These are phyloP conservation scores for Colletotrichum sp. DNA, from an alignment of 2,329 filamentous ascomycete genomes.

Conservation along the genomic window DNA sequence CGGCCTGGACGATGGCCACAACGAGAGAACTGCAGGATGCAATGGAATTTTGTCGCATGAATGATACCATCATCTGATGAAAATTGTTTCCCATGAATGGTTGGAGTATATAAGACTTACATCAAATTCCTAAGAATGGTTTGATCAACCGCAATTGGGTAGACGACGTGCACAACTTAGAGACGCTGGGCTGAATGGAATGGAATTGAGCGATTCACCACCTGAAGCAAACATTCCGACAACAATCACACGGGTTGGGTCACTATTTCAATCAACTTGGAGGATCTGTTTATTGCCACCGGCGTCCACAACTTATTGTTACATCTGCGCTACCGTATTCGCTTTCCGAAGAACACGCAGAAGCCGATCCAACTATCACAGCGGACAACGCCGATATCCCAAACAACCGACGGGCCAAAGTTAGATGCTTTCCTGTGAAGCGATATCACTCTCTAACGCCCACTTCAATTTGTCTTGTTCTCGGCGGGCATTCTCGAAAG, in stretches of 20 bases:
- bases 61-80: neutral
- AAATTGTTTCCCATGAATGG: neutral
- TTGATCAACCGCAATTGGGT: neutral
- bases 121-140: neutral
- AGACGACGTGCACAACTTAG: no score
- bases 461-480: no score
- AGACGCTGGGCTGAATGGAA: no score
- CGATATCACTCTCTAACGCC: no score
- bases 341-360: neutral
- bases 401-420: neutral
- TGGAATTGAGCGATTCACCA: neutral
- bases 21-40: neutral
- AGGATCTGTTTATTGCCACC: no score
- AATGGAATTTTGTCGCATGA: no score
- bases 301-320: neutral
- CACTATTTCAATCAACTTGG: no score
- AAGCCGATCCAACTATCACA: rapidly evolving
- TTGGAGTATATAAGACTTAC: neutral
- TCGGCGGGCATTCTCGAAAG: neutral
- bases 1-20: no score
- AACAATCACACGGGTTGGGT: neutral
- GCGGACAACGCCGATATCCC: neutral
- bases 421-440: neutral
- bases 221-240: no score
- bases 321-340: neutral